Conservation (phyloP, 2,329 filamentous ascomycete genomes). For the Paraphaeosphaeria minitans region DNA sequence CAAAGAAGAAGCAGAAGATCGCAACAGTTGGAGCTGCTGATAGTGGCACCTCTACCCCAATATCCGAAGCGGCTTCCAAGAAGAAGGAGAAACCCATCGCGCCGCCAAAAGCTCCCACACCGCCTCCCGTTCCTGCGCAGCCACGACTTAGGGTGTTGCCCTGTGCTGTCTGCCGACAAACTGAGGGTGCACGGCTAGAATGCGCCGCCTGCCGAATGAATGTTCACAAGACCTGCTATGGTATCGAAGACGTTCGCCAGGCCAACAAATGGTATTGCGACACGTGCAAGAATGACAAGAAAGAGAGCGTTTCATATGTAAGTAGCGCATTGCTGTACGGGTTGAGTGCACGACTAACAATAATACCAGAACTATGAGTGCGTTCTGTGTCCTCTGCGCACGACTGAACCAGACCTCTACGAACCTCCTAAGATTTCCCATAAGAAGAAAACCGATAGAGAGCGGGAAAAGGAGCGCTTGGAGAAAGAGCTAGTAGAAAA, state of each 20-base stretch:
- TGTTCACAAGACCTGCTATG: constrained; percentile 91
- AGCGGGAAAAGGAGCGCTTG: constrained; percentile 82
- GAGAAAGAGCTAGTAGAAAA: constrained; percentile 84
- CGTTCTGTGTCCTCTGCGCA: constrained; percentile 83
- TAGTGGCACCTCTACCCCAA: constrained; percentile 52
- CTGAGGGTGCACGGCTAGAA: constrained; percentile 65
- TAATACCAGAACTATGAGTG: constrained; percentile 78
- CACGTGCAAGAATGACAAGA: constrained; percentile 93
- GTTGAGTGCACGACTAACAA: constrained; percentile 23
- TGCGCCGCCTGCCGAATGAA: constrained; percentile 90
- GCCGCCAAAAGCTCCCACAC: constrained; percentile 52
- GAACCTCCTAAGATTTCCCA: constrained; percentile 78
- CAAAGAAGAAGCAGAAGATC: constrained; percentile 66
- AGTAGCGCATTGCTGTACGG: constrained; percentile 38
- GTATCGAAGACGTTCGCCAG: constrained; percentile 72
- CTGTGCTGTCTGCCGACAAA: constrained; percentile 80
- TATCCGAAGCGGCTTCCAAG: constrained; percentile 48
- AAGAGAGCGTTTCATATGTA: constrained; percentile 88
- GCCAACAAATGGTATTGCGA: constrained; percentile 88
- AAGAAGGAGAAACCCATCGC: constrained; percentile 52
- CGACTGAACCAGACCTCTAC: constrained; percentile 81
- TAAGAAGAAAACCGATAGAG: constrained; percentile 91
- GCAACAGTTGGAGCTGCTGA: constrained; percentile 52
- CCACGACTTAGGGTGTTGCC: constrained; percentile 80
- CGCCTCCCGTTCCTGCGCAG: constrained; percentile 72